phyloP scores from a whole-genome alignment of 208 protist species.

The Spongospora subterranea region DNA sequence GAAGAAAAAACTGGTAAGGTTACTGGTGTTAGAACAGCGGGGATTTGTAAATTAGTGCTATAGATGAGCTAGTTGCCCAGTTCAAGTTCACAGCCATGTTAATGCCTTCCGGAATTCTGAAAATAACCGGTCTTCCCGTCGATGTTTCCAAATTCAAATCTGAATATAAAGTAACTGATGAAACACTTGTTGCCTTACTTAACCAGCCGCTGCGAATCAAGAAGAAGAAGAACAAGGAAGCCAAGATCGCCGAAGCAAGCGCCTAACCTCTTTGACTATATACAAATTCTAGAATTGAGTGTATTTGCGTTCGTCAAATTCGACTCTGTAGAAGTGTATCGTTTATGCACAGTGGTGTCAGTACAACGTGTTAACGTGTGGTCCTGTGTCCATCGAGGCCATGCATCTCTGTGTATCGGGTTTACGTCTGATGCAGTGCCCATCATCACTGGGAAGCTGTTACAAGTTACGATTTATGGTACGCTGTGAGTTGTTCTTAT shows the following conservation, averaged over 20 bases:
- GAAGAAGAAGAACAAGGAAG: constrained; percentile 53
- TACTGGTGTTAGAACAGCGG: not conserved
- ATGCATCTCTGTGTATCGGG: too few species aligned
- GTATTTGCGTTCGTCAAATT: too few species aligned
- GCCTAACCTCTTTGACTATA: not conserved
- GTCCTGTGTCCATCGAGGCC: too few species aligned
- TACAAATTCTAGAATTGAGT: too few species aligned
- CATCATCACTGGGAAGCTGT: too few species aligned
- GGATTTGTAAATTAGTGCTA: not conserved
- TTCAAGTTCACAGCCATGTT: constrained; percentile 69
- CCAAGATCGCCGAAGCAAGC: not conserved
- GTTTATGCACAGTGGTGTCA: too few species aligned
- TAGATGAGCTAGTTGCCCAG: constrained; percentile 64
- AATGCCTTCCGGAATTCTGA: constrained; percentile 59
- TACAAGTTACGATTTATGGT: too few species aligned
- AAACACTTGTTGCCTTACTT: constrained; percentile 52
- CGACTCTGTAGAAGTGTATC: too few species aligned
- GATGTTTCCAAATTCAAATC: constrained; percentile 24
- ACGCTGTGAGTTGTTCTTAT: too few species aligned
- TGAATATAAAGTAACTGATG: constrained; percentile 59
- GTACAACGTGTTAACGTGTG: too few species aligned
- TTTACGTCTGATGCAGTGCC: too few species aligned
- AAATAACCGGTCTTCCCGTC: constrained; percentile 61
- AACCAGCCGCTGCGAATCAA: constrained; percentile 40
- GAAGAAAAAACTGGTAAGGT: constrained; percentile 75